phyloP scores from a whole-genome alignment of 1,139 yeast genomes.

The Geotrichum aggregatum region DNA sequence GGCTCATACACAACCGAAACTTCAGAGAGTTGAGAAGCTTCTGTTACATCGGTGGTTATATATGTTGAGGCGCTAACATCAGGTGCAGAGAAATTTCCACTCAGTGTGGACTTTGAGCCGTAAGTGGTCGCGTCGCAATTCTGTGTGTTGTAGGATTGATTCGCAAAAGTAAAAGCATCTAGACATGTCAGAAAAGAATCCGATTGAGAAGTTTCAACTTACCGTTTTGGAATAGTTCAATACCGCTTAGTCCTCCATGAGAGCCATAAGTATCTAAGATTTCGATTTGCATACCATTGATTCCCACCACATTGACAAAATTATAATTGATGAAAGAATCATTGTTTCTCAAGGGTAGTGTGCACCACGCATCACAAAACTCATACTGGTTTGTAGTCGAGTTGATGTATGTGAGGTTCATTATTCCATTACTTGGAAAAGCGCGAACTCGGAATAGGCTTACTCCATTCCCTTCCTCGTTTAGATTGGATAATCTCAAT shows the following conservation, averaged over 20 bases:
- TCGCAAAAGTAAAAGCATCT: slow-evolving; percentile 62
- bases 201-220: slow-evolving; percentile 10
- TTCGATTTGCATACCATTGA: slow-evolving; percentile 60
- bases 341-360: slow-evolving; percentile 48
- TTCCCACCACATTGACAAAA: slow-evolving; percentile 65
- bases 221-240: slow-evolving; percentile 66
- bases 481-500: slow-evolving; percentile 59
- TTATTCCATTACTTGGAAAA: slow-evolving; percentile 78
- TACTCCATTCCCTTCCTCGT: slow-evolving; percentile 51
- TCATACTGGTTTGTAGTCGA: slow-evolving; percentile 50
- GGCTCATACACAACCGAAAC: slow-evolving; percentile 62
- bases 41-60: slow-evolving; percentile 39
- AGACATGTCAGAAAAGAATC: slow-evolving; percentile 8
- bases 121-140: slow-evolving; percentile 30
- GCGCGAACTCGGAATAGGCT: slow-evolving; percentile 69
- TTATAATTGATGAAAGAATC: slow-evolving; percentile 70
- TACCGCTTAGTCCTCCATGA: slow-evolving; percentile 64
- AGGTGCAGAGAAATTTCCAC: slow-evolving; percentile 26
- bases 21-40: slow-evolving; percentile 35
- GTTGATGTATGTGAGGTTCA: slow-evolving; percentile 84
- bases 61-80: slow-evolving; percentile 34
- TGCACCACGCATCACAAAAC: slow-evolving; percentile 85
- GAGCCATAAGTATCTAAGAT: slow-evolving; percentile 67
- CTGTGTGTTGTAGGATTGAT: slow-evolving; percentile 66
- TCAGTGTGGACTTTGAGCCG: slow-evolving; percentile 30